Conservation (phyloP, 2,329 filamentous ascomycete genomes). For the Diaporthe ampelina region DNA sequence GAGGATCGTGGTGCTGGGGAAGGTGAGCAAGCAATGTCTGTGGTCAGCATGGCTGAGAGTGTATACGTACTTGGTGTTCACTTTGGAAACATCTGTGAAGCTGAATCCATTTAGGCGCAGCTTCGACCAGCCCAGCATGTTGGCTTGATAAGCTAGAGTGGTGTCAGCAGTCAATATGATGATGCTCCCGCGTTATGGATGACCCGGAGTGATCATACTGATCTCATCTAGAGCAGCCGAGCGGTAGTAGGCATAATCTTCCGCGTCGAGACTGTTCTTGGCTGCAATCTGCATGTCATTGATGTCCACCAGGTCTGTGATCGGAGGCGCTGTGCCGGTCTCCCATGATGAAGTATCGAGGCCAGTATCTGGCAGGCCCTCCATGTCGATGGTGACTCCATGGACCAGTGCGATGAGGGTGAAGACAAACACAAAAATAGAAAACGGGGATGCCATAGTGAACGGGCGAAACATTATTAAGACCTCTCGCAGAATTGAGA, state of each 20-base stretch:
- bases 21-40: neutral
- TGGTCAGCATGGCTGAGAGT: too few species aligned
- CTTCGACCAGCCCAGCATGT: conserved; percentile 23
- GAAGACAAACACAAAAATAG: neutral
- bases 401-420: neutral
- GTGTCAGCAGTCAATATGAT: neutral
- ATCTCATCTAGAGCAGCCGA: conserved; percentile 19
- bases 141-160: neutral
- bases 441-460: too few species aligned
- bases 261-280: neutral
- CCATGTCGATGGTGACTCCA: conserved; percentile 1
- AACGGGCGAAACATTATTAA: neutral
- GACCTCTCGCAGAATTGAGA: too few species aligned
- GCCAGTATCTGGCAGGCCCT: conserved; percentile 5
- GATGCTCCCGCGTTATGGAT: too few species aligned
- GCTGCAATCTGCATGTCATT: conserved; percentile 16
- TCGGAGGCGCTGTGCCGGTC: neutral
- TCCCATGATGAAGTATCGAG: conserved; percentile 13
- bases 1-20: neutral
- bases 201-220: neutral
- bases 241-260: conserved; percentile 1
- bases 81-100: neutral
- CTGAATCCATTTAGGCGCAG: neutral
- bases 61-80: neutral
- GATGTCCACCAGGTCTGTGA: neutral